Base-by-base conservation (phyloP, 75 land plant genomes). In the Selaginella moellendorffii region DNA sequence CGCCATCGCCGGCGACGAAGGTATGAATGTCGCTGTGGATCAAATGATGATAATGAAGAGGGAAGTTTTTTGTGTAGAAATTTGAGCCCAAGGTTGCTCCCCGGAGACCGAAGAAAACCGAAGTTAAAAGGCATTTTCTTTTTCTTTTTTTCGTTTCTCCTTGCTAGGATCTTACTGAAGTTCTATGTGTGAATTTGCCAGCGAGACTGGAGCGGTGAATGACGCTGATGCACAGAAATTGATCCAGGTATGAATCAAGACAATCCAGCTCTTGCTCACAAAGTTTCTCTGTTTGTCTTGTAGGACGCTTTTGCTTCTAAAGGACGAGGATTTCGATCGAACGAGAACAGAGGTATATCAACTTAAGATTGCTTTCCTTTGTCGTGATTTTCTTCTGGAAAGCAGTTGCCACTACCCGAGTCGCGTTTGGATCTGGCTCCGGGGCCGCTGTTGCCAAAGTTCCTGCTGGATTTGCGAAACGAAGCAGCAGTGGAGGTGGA, bases 381-480 rank as follows among this genome's bases (percentile, higher is more conserved):
- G 26, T 2, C 28, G 62, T 5, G 59, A 24, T 24, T 62, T 5
- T 5, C 27, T n/a, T 24, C 14, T 12, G 10, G 54, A 63, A 31
- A 52, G 62, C 74, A 77, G 79, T 61, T 14, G 77, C 71, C 27
- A 63, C 83, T n/a, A 28, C 74, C 5, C 79, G 78, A 65, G 89
- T 88, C 69, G 81, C 95, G 63, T 85, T 88, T 76, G 92, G 92
- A 29, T 63, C 66, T 68, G 67, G 68, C 24, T 56, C 62, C 20
- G 68, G 67, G 24, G 36, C 63, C 30, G 19, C 69, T 8, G 27
- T 36, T 24, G 59, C 75, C 17, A 69, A 65, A 31, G 58, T 65
- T 2, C 59, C 59, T 8, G 59, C 9, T 8, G 19, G 24, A 8
- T 24, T 19, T 56, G 24, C 59, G 59, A 56, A 56, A 21, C 5